phyloP scores from a whole-genome alignment of 2,329 filamentous ascomycete species.

The Bipolaris sorokiniana region DNA sequence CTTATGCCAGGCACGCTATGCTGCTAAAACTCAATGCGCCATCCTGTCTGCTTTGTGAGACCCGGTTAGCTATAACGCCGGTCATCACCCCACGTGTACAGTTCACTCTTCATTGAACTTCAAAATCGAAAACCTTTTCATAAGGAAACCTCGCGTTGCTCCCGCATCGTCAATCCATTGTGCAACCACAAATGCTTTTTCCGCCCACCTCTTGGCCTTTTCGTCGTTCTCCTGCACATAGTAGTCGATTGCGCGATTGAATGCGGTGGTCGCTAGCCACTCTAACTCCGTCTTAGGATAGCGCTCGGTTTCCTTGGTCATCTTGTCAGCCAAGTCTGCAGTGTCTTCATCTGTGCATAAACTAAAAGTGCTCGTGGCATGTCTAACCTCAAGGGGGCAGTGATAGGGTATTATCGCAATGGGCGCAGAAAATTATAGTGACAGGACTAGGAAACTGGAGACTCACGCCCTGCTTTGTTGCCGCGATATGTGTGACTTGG shows the following conservation, averaged over 20 bases:
- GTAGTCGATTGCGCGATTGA: conserved; percentile 72
- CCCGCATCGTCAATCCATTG: conserved; percentile 62
- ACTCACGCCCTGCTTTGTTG: conserved; percentile 38
- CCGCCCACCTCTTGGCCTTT: conserved; percentile 66
- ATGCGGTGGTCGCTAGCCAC: conserved; percentile 70
- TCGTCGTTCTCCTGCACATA: conserved; percentile 57
- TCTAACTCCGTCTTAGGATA: conserved; percentile 74
- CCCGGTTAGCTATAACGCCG: background rate
- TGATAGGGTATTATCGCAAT: conserved; percentile 2
- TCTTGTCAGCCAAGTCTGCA: conserved; percentile 28
- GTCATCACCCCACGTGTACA: background rate
- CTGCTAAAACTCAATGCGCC: conserved; percentile 2
- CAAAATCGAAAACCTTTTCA: conserved; percentile 54
- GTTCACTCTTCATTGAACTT: conserved; percentile 6
- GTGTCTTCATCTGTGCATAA: conserved; percentile 6
- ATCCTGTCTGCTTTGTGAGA: background rate
- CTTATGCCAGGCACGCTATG: conserved; percentile 7
- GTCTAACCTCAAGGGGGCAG: conserved; percentile 4
- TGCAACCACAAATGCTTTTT: conserved; percentile 67
- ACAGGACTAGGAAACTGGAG: background rate
- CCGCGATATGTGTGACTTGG: conserved; percentile 59
- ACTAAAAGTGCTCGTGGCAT: conserved; percentile 26
- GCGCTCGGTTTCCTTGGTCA: conserved; percentile 47
- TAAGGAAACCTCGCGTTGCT: conserved; percentile 30
- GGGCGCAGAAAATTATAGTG: conserved; percentile 12